phyloP scores from a whole-genome alignment of 2,329 filamentous ascomycete genomes.

The Arthroderma sp. region DNA sequence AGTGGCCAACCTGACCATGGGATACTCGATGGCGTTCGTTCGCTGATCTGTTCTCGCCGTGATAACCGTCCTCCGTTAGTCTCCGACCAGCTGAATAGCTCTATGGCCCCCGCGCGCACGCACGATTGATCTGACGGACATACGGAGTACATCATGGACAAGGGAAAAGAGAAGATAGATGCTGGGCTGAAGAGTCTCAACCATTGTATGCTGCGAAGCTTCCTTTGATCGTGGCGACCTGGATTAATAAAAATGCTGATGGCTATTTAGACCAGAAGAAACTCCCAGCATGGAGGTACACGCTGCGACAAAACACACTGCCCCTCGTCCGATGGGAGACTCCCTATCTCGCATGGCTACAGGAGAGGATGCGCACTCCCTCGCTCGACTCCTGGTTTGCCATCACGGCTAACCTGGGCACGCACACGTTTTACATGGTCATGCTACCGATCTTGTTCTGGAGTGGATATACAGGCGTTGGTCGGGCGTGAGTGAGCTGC shows the following conservation, averaged over 20 bases:
- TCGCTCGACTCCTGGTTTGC: constrained; percentile 93
- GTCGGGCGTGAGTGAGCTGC: constrained; percentile 59
- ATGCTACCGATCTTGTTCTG: constrained; percentile 90
- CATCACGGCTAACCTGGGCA: constrained; percentile 88
- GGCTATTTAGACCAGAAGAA: constrained; percentile 56
- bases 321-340: constrained; percentile 91
- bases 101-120: too few relatives aligned
- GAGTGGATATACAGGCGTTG: constrained; percentile 77
- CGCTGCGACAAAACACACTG: constrained; percentile 65
- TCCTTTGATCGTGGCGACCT: too few relatives aligned
- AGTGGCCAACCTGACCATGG: not conserved
- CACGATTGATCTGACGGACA: too few relatives aligned
- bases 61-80: too few relatives aligned
- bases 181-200: constrained; percentile 71
- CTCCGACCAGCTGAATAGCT: too few relatives aligned
- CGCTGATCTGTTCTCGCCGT: not conserved
- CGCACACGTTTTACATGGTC: constrained; percentile 98
- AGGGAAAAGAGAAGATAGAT: constrained; percentile 31
- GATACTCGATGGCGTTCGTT: not conserved
- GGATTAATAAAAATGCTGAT: too few relatives aligned
- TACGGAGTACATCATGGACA: constrained; percentile 28
- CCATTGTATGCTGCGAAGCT: constrained; percentile 61
- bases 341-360: constrained; percentile 77
- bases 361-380: constrained; percentile 66
- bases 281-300: constrained; percentile 81